Base-by-base conservation (phyloP, 108 stramenopile genomes). In the Tribonema minus region DNA sequence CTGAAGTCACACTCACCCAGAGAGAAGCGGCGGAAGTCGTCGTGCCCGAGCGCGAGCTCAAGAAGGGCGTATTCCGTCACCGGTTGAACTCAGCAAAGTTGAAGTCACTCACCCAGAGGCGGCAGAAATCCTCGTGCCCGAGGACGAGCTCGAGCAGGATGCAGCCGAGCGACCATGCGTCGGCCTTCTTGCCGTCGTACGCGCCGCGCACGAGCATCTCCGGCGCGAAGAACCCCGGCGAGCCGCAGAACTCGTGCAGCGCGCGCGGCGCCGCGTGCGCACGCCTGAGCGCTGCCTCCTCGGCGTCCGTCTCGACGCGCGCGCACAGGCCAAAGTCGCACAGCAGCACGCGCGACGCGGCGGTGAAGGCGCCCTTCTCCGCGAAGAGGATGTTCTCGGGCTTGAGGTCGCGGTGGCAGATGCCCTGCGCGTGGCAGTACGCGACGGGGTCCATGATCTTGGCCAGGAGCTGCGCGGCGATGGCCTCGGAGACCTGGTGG, bases 201-300 rank as follows among this genome's bases (percentile, higher is more conserved):
- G 20, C 15, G 35, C 75, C 80, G 3, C 59, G 38, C 9, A 87
- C 38, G 40, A 90, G 72, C 91, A 91, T 91, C 71, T 91, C 91
- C 32, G 91, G 91, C 31, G 86, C 85, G 62, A 87, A 89, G 71
- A 91, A 91, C 0, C 91, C 90, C 20, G 91, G 89, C 3, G 87
- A 88, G 23, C 91, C 91, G 69, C 91, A 89, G 71, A 90, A 65
- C 40, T 87, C 81, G 38, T 84, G 28, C 58, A 90, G 76, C 0
- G 58, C 64, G 15, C 64, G 71, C n/a, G n/a, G n/a, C n/a, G n/a
- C n/a, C n/a, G n/a, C n/a, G n/a, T n/a, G n/a, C n/a, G n/a, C n/a
- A n/a, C n/a, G n/a, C n/a, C n/a, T n/a, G n/a, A n/a, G n/a, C n/a
- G n/a, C n/a, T n/a, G n/a, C n/a, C 23, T 61, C 61, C 20, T 9